Evolutionary conservation across 305 asterid genomes (phyloP).

Genomic region (Petunia hybrid): DNA sequence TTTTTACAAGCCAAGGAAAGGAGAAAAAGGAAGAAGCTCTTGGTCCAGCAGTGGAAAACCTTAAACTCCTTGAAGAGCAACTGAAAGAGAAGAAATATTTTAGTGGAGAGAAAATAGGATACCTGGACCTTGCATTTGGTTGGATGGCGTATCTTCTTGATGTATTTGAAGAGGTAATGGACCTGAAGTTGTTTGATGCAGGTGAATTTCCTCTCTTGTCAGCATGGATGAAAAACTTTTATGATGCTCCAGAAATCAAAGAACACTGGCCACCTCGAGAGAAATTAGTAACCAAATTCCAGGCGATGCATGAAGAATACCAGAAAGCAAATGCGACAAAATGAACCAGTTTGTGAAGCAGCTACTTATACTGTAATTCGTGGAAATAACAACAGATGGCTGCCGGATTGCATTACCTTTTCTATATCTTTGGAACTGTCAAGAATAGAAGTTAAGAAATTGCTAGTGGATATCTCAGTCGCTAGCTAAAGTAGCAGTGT

Average conservation of each 20-base stretch:
- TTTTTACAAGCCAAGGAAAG: conserved; percentile 49
- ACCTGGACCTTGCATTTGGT: conserved; percentile 70
- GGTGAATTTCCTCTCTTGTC: conserved; percentile 56
- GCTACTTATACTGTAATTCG: neutral
- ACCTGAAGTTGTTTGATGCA: conserved; percentile 49
- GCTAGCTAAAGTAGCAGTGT: neutral
- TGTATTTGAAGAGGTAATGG: conserved; percentile 56
- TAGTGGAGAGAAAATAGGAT: conserved; percentile 67
- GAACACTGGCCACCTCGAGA: conserved; percentile 71
- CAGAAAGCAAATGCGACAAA: conserved; percentile 33
- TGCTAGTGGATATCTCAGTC: neutral
- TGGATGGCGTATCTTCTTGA: conserved; percentile 59
- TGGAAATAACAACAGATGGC: neutral
- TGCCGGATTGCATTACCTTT: neutral
- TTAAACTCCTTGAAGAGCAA: conserved; percentile 59
- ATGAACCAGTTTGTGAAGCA: conserved; percentile 26
- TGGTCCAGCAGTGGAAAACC: conserved; percentile 42
- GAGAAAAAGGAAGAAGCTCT: conserved; percentile 62
- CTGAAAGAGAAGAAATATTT: conserved; percentile 67
- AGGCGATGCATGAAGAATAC: conserved; percentile 45
- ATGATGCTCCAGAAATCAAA: conserved; percentile 58
- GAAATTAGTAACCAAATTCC: conserved; percentile 59
- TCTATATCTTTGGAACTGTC: neutral
- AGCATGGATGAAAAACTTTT: conserved; percentile 60
- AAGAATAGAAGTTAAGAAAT: neutral